Conservation (phyloP, 345 rosid species). For the Raphanus sativus region DNA sequence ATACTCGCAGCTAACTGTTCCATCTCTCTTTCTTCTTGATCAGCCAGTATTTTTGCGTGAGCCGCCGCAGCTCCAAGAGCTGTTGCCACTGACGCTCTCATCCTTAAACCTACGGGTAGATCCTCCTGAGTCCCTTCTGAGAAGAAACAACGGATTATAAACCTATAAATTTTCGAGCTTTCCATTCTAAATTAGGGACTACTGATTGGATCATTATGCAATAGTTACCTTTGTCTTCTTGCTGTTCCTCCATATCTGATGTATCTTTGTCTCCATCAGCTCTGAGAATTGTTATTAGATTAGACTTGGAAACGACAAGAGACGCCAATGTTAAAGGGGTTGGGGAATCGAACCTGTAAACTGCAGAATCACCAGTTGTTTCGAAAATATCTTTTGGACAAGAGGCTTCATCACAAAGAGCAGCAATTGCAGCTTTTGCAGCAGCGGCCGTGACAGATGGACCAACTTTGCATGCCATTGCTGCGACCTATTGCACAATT, state of each 20-base stretch:
- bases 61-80: constrained; percentile 85
- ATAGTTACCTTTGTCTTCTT: constrained; percentile 27
- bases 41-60: constrained; percentile 79
- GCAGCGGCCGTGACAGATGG: constrained; percentile 71
- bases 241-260: constrained; percentile 42
- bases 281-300: constrained; percentile 40
- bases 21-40: constrained; percentile 78
- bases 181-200: not conserved
- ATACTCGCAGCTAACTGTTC: constrained; percentile 60
- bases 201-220: not conserved
- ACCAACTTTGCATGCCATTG: constrained; percentile 60
- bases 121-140: constrained; percentile 48
- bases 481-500: constrained; percentile 52
- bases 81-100: constrained; percentile 73
- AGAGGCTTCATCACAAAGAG: constrained; percentile 71
- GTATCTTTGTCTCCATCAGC: constrained; percentile 42
- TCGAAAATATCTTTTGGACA: constrained; percentile 73
- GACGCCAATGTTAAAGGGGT: constrained; percentile 1
- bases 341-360: constrained; percentile 46
- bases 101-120: constrained; percentile 59
- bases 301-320: not conserved
- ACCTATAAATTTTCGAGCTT: not conserved
- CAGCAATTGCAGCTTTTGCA: constrained; percentile 75
- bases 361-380: constrained; percentile 18
- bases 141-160: constrained; percentile 10